Conservation (phyloP, 1,284 basidiomycete genomes). For the Vanrija humicola region DNA sequence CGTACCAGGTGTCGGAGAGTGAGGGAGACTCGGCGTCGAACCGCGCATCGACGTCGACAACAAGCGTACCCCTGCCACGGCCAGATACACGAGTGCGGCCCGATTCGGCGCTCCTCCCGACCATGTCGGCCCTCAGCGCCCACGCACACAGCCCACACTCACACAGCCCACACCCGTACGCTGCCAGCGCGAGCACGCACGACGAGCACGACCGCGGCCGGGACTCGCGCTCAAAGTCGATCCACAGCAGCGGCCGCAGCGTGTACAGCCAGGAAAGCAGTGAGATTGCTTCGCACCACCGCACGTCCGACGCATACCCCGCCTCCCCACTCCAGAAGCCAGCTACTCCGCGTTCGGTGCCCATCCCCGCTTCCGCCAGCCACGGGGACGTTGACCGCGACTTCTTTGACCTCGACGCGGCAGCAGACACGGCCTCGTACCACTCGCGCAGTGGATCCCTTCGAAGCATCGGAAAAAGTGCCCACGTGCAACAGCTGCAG, state of each 20-base stretch:
- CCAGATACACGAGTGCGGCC: not conserved
- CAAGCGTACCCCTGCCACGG: not conserved
- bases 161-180: too few relatives aligned
- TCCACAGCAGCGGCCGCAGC: too few relatives aligned
- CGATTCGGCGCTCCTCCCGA: too few relatives aligned
- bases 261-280: too few relatives aligned
- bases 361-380: not conserved
- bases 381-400: not conserved
- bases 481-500: not conserved
- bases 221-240: too few relatives aligned
- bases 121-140: too few relatives aligned
- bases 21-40: too few relatives aligned
- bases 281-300: too few relatives aligned
- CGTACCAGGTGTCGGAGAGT: too few relatives aligned
- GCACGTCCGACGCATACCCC: not conserved
- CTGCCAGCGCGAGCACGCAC: too few relatives aligned
- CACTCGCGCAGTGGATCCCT: not conserved
- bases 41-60: not conserved
- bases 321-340: not conserved
- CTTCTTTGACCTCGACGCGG: conserved; percentile 1
- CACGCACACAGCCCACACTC: too few relatives aligned
- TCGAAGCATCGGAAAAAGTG: not conserved
- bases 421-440: not conserved
- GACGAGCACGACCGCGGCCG: too few relatives aligned
- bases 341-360: not conserved